Conservation (phyloP, 257 asterid species). For the Ligustrum vulgare region DNA sequence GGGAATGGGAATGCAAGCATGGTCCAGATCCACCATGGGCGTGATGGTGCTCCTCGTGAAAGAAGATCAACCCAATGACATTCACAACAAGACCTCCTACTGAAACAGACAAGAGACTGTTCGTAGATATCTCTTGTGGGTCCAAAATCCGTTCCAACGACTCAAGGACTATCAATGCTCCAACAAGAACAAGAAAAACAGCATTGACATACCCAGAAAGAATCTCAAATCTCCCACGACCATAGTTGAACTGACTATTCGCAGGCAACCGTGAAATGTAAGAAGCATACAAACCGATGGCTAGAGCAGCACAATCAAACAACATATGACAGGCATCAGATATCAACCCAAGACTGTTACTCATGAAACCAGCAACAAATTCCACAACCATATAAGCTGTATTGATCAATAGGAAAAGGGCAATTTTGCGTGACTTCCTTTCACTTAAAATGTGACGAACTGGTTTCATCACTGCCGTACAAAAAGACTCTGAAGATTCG, state of each 20-base stretch:
- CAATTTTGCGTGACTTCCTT: slow-evolving; percentile 87
- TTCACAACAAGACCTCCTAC: slow-evolving; percentile 93
- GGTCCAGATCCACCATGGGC: slow-evolving; percentile 93
- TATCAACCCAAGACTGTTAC: slow-evolving; percentile 97
- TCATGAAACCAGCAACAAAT: slow-evolving; percentile 89
- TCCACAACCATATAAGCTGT: slow-evolving; percentile 94
- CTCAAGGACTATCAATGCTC: slow-evolving; percentile 79
- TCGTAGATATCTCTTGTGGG: slow-evolving; percentile 93
- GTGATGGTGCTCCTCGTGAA: slow-evolving; percentile 98
- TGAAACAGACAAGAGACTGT: slow-evolving; percentile 75
- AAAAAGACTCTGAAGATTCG: slow-evolving; percentile 57
- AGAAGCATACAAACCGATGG: slow-evolving; percentile 90
- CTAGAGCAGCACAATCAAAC: slow-evolving; percentile 98
- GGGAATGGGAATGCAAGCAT: slow-evolving; percentile 58
- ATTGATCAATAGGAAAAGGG: slow-evolving; percentile 80
- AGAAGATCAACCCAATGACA: slow-evolving; percentile 80
- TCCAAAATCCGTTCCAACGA: slow-evolving; percentile 91
- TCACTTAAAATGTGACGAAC: slow-evolving; percentile 84
- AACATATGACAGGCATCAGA: slow-evolving; percentile 99
- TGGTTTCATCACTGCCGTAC: slow-evolving; percentile 66
- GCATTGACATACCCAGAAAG: slow-evolving; percentile 93
- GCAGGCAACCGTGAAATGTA: slow-evolving; percentile 93
- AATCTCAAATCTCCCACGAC: slow-evolving; percentile 98
- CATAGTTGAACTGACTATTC: slow-evolving; percentile 76
- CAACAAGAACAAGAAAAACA: slow-evolving; percentile 86